These are phyloP conservation scores for Sclerotinia subarctica DNA, from an alignment of 2,329 filamentous ascomycete species.

Conservation along the genomic window DNA sequence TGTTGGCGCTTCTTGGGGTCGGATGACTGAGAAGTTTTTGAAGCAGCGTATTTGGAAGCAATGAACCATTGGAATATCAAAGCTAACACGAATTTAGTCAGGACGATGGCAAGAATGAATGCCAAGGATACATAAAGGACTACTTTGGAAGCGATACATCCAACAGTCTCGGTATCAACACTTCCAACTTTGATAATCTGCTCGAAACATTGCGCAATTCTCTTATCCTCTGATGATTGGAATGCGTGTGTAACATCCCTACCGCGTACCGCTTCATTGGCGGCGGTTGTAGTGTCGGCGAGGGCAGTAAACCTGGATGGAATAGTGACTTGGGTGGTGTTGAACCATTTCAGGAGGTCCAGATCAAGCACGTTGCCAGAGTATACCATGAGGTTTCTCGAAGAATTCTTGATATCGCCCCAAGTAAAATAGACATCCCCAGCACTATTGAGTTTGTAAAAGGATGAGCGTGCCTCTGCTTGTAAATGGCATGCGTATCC, in stretches of 20 bases:
- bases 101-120: conserved; percentile 87
- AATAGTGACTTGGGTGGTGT: conserved; percentile 71
- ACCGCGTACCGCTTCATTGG: conserved; percentile 67
- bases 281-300: conserved; percentile 59
- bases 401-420: conserved; percentile 86
- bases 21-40: conserved; percentile 78
- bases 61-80: conserved; percentile 96
- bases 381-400: conserved; percentile 89
- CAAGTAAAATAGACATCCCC: conserved; percentile 96
- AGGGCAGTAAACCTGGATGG: conserved; percentile 78
- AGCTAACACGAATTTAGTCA: conserved; percentile 82
- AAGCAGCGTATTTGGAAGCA: conserved; percentile 76
- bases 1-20: conserved; percentile 80
- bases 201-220: conserved; percentile 79
- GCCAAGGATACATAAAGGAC: conserved; percentile 91
- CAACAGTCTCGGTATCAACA: conserved; percentile 92
- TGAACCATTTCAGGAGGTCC: conserved; percentile 86
- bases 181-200: conserved; percentile 95
- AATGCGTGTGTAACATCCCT: conserved; percentile 88
- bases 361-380: conserved; percentile 91
- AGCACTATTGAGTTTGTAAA: conserved; percentile 67
- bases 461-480: conserved; percentile 61
- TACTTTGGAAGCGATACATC: conserved; percentile 95
- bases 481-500: conserved; percentile 91
- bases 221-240: conserved; percentile 74